Evolutionary conservation across 305 asterid genomes (phyloP), one percentile per base, ranked within the genome.

Genomic region (Solanum aculeatissimum): DNA sequence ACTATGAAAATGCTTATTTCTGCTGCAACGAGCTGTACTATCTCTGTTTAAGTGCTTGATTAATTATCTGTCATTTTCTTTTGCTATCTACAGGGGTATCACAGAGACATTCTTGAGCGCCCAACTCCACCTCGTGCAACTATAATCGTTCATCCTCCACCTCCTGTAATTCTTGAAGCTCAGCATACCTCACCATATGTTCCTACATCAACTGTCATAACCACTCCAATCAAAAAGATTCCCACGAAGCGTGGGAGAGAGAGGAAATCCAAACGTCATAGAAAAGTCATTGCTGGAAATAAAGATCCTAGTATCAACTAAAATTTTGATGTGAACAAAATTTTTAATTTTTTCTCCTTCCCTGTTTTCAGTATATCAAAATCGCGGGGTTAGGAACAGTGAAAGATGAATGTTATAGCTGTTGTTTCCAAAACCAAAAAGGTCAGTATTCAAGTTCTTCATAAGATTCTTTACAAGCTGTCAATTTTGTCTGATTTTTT

Each of bases 71-170:
- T 45, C 58, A 14, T 51, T 51, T 51, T 29, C 18, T 5, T 29
- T 80, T 72, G 14, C 23, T 19, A 29, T 9, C 58, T 85, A 87
- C 92, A 95, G 99, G 98, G 97, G 83, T 94, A 95, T 87, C 99
- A 95, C 85, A 86, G 97, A 86, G 96, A 93, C 80, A 40, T 93
- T 85, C 92, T 93, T 6, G 97, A 90, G 89, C 92, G 82, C 71
- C 81, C 89, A 85, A 66, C 90, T 47, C 91, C 95, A 18, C 94
- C 94, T 32, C 89, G 88, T 45, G 93, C 92, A 38, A 89, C 23
- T 60, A 23, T 80, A 66, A 54, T 68, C 2, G 54, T 85, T 82
- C 90, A 87, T 83, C 95, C 92, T 82, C 91, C 93, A 35, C 91
- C 91, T 15, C 90, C 93, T n/a, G 12, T 84, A 66, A 54, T 84